Evolutionary conservation across 495 filamentous ascomycete species (phyloP).

Genomic region (Hypoxylon fragiforme): DNA sequence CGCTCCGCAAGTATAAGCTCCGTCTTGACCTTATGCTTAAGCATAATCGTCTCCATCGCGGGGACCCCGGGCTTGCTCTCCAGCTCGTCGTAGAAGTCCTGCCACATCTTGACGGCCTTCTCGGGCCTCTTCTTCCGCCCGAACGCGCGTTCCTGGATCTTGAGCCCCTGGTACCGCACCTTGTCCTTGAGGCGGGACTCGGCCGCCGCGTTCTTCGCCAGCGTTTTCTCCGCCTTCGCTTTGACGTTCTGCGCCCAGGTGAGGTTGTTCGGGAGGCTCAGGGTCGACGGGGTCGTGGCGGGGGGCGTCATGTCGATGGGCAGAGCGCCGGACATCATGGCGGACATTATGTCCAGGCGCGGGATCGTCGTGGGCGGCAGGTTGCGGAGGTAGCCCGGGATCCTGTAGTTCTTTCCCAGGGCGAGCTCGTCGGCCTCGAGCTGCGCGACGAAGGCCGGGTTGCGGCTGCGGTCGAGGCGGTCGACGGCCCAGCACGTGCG

Average conservation of each 20-base stretch:
- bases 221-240: neutral
- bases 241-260: too few relatives aligned
- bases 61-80: neutral
- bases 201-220: neutral
- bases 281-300: too few relatives aligned
- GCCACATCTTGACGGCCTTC: too few relatives aligned
- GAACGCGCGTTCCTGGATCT: neutral
- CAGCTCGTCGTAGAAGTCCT: neutral
- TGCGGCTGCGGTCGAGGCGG: neutral
- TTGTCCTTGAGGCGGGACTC: too few relatives aligned
- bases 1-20: constrained; percentile 3
- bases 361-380: neutral
- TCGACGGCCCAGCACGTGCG: neutral
- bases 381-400: too few relatives aligned
- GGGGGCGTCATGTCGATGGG: neutral
- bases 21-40: constrained; percentile 13
- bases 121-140: neutral
- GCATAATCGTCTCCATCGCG: neutral
- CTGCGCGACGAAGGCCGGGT: neutral
- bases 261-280: too few relatives aligned
- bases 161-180: constrained; percentile 13
- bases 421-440: neutral
- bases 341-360: too few relatives aligned
- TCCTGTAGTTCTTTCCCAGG: too few relatives aligned
- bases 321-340: constrained; percentile 14